Percentiles rank a stretch among this genome's conserved stretches.
Conservation (phyloP, 2,329 filamentous ascomycete species). For the Xylaria polymorpha region DNA sequence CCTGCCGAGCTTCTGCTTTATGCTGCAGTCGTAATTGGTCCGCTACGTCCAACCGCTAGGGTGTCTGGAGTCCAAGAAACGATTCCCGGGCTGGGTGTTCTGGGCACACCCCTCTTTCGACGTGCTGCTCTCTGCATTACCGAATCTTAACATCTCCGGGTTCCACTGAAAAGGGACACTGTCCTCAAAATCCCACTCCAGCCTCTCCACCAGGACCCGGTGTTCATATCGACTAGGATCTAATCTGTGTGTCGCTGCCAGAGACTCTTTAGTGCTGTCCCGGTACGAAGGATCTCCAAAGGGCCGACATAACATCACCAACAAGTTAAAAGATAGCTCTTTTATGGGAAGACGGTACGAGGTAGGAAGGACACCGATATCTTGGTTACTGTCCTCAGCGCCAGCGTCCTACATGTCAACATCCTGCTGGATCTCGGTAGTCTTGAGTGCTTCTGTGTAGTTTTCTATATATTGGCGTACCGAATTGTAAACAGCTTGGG, state of each 20-base stretch:
- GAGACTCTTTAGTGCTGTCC: slow-evolving; percentile 3
- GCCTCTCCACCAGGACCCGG: background rate
- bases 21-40: background rate
- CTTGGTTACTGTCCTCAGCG: too few relatives aligned
- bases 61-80: slow-evolving; percentile 13
- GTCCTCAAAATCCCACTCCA: slow-evolving; percentile 7
- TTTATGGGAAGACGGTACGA: background rate
- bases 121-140: background rate
- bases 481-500: background rate
- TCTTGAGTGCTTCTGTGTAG: background rate
- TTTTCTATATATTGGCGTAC: background rate
- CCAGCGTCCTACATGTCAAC: background rate
- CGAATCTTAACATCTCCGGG: background rate
- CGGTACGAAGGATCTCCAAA: slow-evolving; percentile 5
- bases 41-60: slow-evolving; percentile 1
- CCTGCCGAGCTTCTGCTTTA: background rate
- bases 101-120: background rate
- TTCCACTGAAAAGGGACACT: slow-evolving; percentile 7
- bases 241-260: background rate
- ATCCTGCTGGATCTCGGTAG: background rate
- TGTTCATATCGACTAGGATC: slow-evolving; percentile 16
- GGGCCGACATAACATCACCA: slow-evolving; percentile 1
- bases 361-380: background rate
- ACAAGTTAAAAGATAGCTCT: slow-evolving; percentile 6
- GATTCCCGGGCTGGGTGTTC: background rate